These are phyloP conservation scores for Amyloporia xantha DNA, from an alignment of 768 basidiomycete species.

Conservation along the genomic window DNA sequence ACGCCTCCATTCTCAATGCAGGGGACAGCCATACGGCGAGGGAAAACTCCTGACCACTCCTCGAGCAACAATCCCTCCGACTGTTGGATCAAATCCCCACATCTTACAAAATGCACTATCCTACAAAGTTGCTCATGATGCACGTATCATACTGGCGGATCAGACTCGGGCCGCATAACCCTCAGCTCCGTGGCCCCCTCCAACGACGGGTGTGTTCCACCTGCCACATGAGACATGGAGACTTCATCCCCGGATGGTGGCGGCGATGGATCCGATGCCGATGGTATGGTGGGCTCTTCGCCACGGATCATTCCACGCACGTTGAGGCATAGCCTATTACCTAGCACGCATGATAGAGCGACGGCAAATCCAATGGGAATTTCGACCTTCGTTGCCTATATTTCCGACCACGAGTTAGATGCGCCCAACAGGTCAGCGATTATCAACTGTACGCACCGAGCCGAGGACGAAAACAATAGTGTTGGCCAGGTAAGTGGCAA, in stretches of 20 bases:
- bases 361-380: slow-evolving; percentile 53
- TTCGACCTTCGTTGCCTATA: slow-evolving; percentile 28
- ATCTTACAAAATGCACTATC: too few species aligned
- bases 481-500: slow-evolving; percentile 48
- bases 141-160: too few species aligned
- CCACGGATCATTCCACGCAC: slow-evolving; percentile 32
- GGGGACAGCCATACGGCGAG: too few species aligned
- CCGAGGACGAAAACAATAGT: slow-evolving; percentile 22
- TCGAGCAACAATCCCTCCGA: too few species aligned
- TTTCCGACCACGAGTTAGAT: too few species aligned
- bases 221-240: slow-evolving; percentile 7
- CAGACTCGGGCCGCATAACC: too few species aligned
- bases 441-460: slow-evolving; percentile 19
- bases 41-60: too few species aligned
- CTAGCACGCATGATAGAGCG: slow-evolving; percentile 50
- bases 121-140: too few species aligned
- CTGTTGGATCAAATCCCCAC: too few species aligned
- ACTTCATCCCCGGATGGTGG: neutral
- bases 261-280: neutral
- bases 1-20: too few species aligned
- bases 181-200: slow-evolving; percentile 31
- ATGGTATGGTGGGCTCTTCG: neutral
- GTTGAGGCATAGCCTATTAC: slow-evolving; percentile 52
- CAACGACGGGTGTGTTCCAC: slow-evolving; percentile 19
- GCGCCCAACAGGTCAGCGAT: too few species aligned